These are phyloP conservation scores for Pontederia paniculata DNA, from an alignment of 176 grass and related monocot genomes.

Conservation along the genomic window DNA sequence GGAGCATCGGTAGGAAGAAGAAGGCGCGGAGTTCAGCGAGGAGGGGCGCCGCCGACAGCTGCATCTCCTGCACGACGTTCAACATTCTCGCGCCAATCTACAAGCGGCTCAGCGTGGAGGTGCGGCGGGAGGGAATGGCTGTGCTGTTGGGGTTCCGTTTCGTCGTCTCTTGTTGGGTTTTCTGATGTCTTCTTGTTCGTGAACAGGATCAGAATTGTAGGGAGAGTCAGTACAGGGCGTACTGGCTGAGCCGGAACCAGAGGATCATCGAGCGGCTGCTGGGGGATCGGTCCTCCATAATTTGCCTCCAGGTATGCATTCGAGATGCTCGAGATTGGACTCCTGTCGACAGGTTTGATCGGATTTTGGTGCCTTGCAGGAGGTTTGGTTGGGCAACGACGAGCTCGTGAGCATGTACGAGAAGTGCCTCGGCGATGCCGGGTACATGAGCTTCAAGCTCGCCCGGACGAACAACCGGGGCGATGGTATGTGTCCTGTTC, in stretches of 20 bases:
- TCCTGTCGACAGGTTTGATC: neutral
- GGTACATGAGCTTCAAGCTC: constrained; percentile 61
- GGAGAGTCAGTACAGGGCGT: constrained; percentile 61
- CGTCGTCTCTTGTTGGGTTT: constrained; percentile 5
- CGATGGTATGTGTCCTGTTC: constrained; percentile 42
- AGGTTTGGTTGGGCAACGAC: constrained; percentile 84
- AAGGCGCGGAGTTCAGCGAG: neutral
- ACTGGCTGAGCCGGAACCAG: constrained; percentile 74
- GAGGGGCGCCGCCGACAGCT: neutral
- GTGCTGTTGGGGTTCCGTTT: constrained; percentile 6
- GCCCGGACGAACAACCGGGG: constrained; percentile 84
- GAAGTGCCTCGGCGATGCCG: constrained; percentile 42
- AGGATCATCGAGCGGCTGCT: constrained; percentile 71
- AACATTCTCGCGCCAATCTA: constrained; percentile 46
- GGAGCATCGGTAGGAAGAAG: too few species aligned
- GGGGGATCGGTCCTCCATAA: constrained; percentile 55
- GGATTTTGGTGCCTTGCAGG: constrained; percentile 24
- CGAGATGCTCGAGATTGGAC: too few species aligned
- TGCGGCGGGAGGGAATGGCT: constrained; percentile 12
- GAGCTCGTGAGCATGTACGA: constrained; percentile 75
- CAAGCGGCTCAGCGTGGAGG: constrained; percentile 35
- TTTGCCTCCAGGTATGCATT: constrained; percentile 64
- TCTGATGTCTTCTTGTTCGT: neutral
- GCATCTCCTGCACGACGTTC: constrained; percentile 39
- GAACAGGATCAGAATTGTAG: constrained; percentile 37